These are phyloP conservation scores for Schrenkiella parvula DNA, from an alignment of 345 rosid genomes.

Conservation along the genomic window DNA sequence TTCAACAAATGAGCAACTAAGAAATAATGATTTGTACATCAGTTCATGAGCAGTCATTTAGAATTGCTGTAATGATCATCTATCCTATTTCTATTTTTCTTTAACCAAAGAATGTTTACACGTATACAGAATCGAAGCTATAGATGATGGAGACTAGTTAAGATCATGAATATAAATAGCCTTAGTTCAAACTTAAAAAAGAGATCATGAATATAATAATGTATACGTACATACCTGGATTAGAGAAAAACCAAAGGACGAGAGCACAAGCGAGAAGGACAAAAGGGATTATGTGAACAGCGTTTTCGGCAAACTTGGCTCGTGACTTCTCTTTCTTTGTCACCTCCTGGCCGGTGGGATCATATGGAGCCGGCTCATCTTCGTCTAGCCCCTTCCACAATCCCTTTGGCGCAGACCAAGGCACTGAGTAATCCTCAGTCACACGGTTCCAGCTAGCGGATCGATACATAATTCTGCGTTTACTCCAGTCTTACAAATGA, in stretches of 20 bases:
- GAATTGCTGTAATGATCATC: too few relatives aligned
- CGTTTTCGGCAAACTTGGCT: constrained; percentile 63
- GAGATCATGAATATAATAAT: background rate
- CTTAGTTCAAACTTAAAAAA: too few relatives aligned
- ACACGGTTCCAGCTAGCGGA: constrained; percentile 71
- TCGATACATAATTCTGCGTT: constrained; percentile 51
- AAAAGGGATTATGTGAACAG: constrained; percentile 77
- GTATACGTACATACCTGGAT: constrained; percentile 45
- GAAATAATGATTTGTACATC: background rate
- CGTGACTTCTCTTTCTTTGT: constrained; percentile 62
- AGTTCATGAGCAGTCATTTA: background rate
- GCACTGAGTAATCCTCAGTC: constrained; percentile 50
- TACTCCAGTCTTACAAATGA: background rate
- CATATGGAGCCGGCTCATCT: constrained; percentile 40
- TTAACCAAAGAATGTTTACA: background rate
- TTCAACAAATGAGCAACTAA: background rate
- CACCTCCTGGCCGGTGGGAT: constrained; percentile 39
- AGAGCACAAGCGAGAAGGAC: constrained; percentile 69
- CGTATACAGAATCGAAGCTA: background rate
- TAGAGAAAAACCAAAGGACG: constrained; percentile 78
- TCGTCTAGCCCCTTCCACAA: constrained; percentile 32
- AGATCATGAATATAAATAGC: background rate
- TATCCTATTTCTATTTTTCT: too few relatives aligned
- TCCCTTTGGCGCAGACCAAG: constrained; percentile 43
- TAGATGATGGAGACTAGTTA: background rate